phyloP scores from a whole-genome alignment of 2,329 filamentous ascomycete genomes.

The Anthostomella pinea region DNA sequence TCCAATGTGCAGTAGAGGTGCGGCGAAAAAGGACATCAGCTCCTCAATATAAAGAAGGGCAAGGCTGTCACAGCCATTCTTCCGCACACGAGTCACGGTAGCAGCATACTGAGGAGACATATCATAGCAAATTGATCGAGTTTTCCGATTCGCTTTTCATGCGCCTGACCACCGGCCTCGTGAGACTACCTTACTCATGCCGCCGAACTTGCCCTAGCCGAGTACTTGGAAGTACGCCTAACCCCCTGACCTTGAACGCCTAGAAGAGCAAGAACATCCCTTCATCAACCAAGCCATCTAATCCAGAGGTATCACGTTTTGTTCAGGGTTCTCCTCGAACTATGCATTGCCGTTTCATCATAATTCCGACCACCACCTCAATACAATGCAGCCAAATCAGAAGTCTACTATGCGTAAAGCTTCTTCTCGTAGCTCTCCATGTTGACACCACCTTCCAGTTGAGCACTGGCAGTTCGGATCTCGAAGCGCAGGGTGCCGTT shows the following conservation, averaged over 20 bases:
- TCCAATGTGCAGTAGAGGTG: too few species aligned
- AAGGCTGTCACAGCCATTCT: too few species aligned
- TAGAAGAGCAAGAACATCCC: slow-evolving; percentile 4
- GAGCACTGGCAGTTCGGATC: slow-evolving; percentile 87
- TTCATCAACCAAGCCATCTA: slow-evolving; percentile 13
- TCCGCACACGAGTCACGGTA: too few species aligned
- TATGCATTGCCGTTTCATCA: not conserved
- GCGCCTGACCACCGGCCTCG: too few species aligned
- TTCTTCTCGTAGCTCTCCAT: slow-evolving; percentile 99
- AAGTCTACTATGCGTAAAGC: slow-evolving; percentile 72
- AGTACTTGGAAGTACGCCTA: not conserved
- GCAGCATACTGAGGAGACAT: too few species aligned
- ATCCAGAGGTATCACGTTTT: slow-evolving; percentile 4
- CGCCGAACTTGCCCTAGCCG: too few species aligned
- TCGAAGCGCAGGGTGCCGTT: slow-evolving; percentile 84
- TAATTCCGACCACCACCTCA: not conserved
- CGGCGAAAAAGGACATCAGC: too few species aligned
- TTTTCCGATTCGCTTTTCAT: too few species aligned
- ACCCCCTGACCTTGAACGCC: slow-evolving; percentile 10
- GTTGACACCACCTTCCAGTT: slow-evolving; percentile 95
- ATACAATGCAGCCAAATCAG: slow-evolving; percentile 1
- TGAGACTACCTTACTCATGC: too few species aligned
- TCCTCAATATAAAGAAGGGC: too few species aligned
- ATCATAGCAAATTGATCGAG: too few species aligned
- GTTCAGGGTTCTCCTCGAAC: not conserved